Evolutionary conservation across 2,329 filamentous ascomycete species (phyloP), one percentile per base, ranked within the genome.

Genomic region (Trichoderma gracile): DNA sequence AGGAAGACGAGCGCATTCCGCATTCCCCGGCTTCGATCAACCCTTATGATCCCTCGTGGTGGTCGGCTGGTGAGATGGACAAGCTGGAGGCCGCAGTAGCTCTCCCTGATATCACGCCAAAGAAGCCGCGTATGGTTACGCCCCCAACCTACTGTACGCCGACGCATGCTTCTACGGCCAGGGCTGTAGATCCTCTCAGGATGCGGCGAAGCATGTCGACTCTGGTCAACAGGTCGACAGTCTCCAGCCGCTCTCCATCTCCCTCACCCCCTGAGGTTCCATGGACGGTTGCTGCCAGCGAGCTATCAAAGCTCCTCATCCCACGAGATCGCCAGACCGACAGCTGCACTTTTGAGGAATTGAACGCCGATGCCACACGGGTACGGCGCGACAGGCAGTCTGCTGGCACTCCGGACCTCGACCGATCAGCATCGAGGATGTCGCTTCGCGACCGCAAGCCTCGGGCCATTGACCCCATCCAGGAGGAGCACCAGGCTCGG

Each of bases 151-250:
- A 93, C 76, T 92, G 87, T 2, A 92, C 93, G 1, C 92, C 93
- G 0, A 98, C 94, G 0, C 90, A 94, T 67, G 91, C 94, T 0
- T 98, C 92, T 47, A 87, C 88, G 1, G 92, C 92, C 25, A 96
- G 92, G 76, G 88, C 92, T 12, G 82, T 90, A 0, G 85, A 90
- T 52, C 84, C 89, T 1, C 79, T 87, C 9, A 89, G 86, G 67
- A 80, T 90, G 67, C 84, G 86, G 47, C 83, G 88, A 30, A 90
- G 82, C 67, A 76, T 87, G 30, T 89, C 89, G 3, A 83, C 82
- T 10, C 77, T 86, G 52, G 71, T 71, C 30, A 57, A 67, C 5
- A 67, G 60, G n/a, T 45, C 67, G 3, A 68, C 63, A n/a, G 46
- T 60, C 25, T 19, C 65, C 2, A 63, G 61, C 49, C 77, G 82